These are phyloP conservation scores for Mycosphaerella arachidis DNA, from an alignment of 2,329 filamentous ascomycete species.

Conservation along the genomic window DNA sequence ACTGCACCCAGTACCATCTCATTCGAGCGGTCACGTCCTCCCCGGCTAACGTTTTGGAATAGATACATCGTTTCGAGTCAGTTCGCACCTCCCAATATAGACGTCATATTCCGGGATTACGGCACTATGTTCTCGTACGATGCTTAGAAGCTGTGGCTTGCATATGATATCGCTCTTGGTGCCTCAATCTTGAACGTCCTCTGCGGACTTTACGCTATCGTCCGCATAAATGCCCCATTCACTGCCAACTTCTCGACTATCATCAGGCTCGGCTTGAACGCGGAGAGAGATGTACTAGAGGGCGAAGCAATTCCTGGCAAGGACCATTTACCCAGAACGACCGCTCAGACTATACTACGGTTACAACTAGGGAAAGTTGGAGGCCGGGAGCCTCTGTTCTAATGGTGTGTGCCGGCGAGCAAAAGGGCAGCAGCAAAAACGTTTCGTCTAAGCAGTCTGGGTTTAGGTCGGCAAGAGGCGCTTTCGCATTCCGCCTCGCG, in stretches of 20 bases:
- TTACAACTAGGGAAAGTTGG: not conserved
- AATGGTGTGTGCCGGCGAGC: not conserved
- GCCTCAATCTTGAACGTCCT: conserved; percentile 9
- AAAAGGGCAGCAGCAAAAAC: not conserved
- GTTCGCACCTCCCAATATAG: conserved; percentile 3
- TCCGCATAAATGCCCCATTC: conserved; percentile 13
- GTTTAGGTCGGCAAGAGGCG: too few species aligned
- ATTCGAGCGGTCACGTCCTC: not conserved
- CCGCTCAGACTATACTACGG: not conserved
- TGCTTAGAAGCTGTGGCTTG: conserved; percentile 13
- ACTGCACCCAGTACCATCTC: not conserved
- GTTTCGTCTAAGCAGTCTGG: too few species aligned
- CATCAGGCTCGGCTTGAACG: conserved; percentile 9
- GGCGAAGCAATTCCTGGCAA: conserved; percentile 9
- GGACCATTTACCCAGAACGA: conserved; percentile 7
- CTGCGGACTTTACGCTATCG: conserved; percentile 10
- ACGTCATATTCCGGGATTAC: conserved; percentile 8
- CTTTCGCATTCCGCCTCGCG: too few species aligned
- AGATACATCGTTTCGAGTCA: conserved; percentile 6
- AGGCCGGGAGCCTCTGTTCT: not conserved
- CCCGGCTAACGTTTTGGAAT: not conserved
- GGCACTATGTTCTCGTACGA: conserved; percentile 19
- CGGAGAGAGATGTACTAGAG: conserved; percentile 5
- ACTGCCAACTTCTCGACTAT: conserved; percentile 21
- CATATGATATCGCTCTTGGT: conserved; percentile 16